Evolutionary conservation across 225 moss, liverwort and hornwort genomes (phyloP).

Genomic region (Sphagnum contortum): DNA sequence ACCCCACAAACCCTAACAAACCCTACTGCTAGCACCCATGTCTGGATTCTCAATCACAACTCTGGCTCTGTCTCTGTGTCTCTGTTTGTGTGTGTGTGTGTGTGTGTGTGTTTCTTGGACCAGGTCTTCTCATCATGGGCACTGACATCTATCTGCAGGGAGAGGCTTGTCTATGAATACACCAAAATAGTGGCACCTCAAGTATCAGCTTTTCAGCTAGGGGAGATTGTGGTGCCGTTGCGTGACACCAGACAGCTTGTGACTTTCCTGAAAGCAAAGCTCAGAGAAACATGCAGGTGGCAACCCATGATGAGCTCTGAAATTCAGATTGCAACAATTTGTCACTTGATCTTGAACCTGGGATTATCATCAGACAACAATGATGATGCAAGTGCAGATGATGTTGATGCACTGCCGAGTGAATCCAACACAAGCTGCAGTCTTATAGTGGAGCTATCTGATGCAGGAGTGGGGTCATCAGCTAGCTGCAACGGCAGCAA

Average conservation of each 20-base stretch:
- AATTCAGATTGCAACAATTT: conserved; percentile 29
- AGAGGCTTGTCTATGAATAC: conserved; percentile 41
- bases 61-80: background rate
- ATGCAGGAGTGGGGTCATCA: no score
- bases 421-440: no score
- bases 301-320: conserved; percentile 3
- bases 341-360: conserved; percentile 37
- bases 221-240: conserved; percentile 41
- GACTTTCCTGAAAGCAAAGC: conserved; percentile 37
- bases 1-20: no score
- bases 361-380: no score
- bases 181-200: conserved; percentile 41
- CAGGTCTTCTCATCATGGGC: background rate
- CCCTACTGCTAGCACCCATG: background rate
- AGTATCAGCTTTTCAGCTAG: conserved; percentile 39
- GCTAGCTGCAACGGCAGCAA: no score
- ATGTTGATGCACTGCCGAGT: no score
- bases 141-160: conserved; percentile 14
- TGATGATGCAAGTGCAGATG: no score
- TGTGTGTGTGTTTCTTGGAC: background rate
- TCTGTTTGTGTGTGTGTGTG: background rate
- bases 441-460: no score
- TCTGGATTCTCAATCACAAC: background rate
- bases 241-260: conserved; percentile 38
- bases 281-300: conserved; percentile 26